Base-by-base conservation (phyloP, 139 green algal genomes). In the Tetradesmus lagerheimii region DNA sequence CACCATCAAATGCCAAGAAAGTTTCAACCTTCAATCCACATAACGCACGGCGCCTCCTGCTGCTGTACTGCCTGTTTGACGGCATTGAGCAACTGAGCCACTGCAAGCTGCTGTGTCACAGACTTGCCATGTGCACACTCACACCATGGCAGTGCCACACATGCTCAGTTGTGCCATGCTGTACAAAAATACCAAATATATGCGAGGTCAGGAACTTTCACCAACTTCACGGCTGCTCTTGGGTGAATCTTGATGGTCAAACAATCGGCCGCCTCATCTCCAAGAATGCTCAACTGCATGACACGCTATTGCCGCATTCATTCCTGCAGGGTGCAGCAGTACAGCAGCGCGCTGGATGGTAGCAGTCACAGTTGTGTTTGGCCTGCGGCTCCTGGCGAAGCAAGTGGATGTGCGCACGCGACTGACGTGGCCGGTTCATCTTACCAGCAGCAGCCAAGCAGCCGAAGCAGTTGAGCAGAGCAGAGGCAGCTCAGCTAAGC, bases 291-390 rank as follows among this genome's bases (percentile, higher is more conserved):
- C 23, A 18, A n/a, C 23, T 8, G 25, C 57, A 71, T 31, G 57
- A 4, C 25, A 23, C 57, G 5, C 11, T 23, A 31, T 23, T 71
- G 57, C 20, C 57, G 25, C 4, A 4, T 31, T 31, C 2, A n/a
- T 71, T 38, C 6, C 4, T 85, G 41, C 43, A 85, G 79, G 79
- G 79, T 67, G 41, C 23, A 71, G 57, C 79, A 85, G 41, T 27
- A 25, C 23, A 85, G 9, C 79, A 20, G 39, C 41, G 43, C 79
- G 79, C n/a, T 85, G 79, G 79, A 2, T 67, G 41, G 53, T 66
- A 37, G 79, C 79, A 67, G 25, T 64, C 12, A 23, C 43, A 39
- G 39, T 85, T 25, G 41, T 85, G 27, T 25, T 64, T 25, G 41
- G 79, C 15, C n/a, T 31, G n/a, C 34, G 79, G 37, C 53, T 39